Evolutionary conservation across 2,329 filamentous ascomycete species (phyloP), one percentile per base, ranked within the genome.

Genomic region (Aspergillus sp.): DNA sequence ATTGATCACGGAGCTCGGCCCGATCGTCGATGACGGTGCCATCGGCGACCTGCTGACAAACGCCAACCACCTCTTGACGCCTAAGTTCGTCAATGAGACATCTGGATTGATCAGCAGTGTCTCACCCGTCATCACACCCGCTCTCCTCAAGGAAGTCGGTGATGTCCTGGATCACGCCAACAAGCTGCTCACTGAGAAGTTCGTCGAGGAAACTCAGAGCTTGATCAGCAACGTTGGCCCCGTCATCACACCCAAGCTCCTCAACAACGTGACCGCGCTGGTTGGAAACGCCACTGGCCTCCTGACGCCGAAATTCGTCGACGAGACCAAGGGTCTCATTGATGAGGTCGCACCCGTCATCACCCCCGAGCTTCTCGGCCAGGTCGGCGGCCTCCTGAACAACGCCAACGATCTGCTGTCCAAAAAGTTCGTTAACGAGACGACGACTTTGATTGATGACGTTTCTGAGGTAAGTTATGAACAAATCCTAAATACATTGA

Each of bases 211-310:
- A 47, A 66, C 61, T 27, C 55, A 63, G 54, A 49, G 41, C 39
- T 52, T 68, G 33, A 65, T 68, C 31, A 58, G 57, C 40, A 63
- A 35, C 37, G 64, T 67, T 50, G 58, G 63, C 23, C 65, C 64
- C 17, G 60, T 56, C 21, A 52, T 72, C 62, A 64, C 67, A 51
- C 64, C 65, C 58, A 58, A 68, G 57, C 64, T 71, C 11, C 66
- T 73, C 37, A 57, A 64, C 45, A 67, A 69, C 41, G 59, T 73
- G 44, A 62, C 62, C 33, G 66, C 62, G 56, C 62, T 73, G 31
- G 60, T 73, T 19, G 67, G 64, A 41, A 73, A 73, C 50, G 71
- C 67, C 7, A 70, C 69, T 17, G 51, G 27, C 6, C 59, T 73
- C 19, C 61, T 73, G 43, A 70, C 68, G 2, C 65, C 70, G 33